These are phyloP conservation scores for Hanseniaspora lachancei DNA, from an alignment of 805 yeast genomes.

Conservation along the genomic window DNA sequence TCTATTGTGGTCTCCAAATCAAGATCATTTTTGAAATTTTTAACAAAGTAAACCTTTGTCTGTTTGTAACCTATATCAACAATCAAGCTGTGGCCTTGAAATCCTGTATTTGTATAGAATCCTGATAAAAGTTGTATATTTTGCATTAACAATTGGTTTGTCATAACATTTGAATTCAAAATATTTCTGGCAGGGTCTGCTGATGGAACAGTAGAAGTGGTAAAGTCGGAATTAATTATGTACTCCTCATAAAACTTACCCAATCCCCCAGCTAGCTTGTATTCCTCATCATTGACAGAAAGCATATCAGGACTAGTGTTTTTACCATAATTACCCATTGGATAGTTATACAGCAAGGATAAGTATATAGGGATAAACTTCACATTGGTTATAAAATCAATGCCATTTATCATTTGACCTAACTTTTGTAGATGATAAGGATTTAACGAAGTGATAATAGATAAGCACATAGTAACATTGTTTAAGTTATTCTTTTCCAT, in stretches of 20 bases:
- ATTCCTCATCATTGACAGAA: background rate
- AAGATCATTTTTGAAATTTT: constrained; percentile 4
- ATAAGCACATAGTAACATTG: background rate
- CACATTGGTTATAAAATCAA: background rate
- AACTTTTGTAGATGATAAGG: background rate
- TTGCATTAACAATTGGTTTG: constrained; percentile 5
- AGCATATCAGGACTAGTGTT: background rate
- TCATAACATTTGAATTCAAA: constrained; percentile 4
- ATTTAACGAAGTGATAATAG: background rate
- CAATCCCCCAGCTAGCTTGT: constrained; percentile 6
- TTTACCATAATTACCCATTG: constrained; percentile 11
- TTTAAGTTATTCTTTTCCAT: background rate
- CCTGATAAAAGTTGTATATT: background rate
- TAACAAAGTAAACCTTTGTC: constrained; percentile 7
- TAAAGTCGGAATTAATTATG: background rate
- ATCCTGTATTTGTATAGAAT: constrained; percentile 10
- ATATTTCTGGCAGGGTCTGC: background rate
- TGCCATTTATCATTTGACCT: background rate
- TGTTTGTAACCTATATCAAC: constrained; percentile 6
- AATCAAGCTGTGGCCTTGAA: constrained; percentile 11
- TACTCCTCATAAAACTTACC: constrained; percentile 9
- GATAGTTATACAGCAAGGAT: constrained; percentile 7
- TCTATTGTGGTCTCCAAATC: constrained; percentile 7
- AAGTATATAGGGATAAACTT: constrained; percentile 7
- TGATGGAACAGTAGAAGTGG: background rate